Base-by-base conservation (phyloP, 495 filamentous ascomycete species). In the Penicillium daleae region DNA sequence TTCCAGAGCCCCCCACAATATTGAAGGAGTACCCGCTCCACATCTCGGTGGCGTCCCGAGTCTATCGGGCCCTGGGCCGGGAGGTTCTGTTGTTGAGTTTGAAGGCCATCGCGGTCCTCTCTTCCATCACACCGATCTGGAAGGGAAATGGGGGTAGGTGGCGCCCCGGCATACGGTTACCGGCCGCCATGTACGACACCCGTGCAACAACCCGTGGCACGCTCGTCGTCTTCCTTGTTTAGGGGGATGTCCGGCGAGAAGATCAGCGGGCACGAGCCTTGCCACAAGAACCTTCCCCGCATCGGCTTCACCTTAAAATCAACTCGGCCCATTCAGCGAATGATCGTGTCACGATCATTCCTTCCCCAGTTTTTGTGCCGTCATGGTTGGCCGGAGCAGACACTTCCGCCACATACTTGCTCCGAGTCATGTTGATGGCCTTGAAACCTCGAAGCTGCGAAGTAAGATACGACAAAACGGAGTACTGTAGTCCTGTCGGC, bases 401-500 rank as follows among this genome's bases (percentile, higher is more conserved):
- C 39, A 56, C 31, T 59, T 69, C 69, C 69, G 69, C 21, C 42
- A 46, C 19, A 24, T 46, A 46, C 42, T 10, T 8, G 22, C 42
- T 13, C 19, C 42, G n/a, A 46, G 9, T 46, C 21, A 9, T 46
- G 19, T 46, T 44, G 40, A 46, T 46, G 42, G 21, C 3, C 42
- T 4, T 10, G 42, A 24, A 15, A 12, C 4, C 19, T 22, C 42
- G 7, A 46, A 46, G 4, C 9, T 26, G 12, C 6, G 24, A 37
- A 27, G 21, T 59, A 13, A 19, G 27, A 46, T 59, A 37, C 48
- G 37, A 46, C 10, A 8, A 32, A 55, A 9, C 66, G 66, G 63
- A 66, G 63, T 49, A 71, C 63, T 66, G 68, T 71, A 29, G 46
- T 69, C 66, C 69, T 63, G 29, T 62, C 26, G 24, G 46, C 46